Evolutionary conservation across 352 stramenopile genomes (phyloP).

Genomic region (Pythium biforme): DNA sequence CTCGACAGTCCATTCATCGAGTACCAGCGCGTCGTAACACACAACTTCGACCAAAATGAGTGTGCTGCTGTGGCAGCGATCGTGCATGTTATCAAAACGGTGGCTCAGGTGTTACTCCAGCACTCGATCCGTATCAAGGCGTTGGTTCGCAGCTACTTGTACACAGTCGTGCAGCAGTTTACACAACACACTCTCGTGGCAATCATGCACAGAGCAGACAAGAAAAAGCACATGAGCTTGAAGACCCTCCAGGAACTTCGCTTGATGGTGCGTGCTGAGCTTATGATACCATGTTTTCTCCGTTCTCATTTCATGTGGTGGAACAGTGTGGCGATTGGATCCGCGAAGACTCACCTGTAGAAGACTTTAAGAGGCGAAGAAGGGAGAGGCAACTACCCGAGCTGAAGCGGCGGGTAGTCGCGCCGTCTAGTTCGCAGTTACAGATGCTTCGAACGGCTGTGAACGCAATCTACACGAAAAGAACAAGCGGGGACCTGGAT

Average conservation of each 20-base stretch:
- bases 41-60: conserved; percentile 73
- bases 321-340: conserved; percentile 60
- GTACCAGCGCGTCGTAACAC: conserved; percentile 70
- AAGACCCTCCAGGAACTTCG: conserved; percentile 72
- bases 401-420: conserved; percentile 29
- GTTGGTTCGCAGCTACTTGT: conserved; percentile 54
- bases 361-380: conserved; percentile 55
- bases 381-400: conserved; percentile 45
- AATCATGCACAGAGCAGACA: conserved; percentile 82
- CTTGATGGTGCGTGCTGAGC: conserved; percentile 38
- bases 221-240: conserved; percentile 69
- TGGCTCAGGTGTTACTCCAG: conserved; percentile 42
- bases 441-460: conserved; percentile 53
- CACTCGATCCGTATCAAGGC: conserved; percentile 35
- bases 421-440: conserved; percentile 42
- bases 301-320: background rate
- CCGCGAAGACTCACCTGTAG: conserved; percentile 32
- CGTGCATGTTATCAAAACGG: conserved; percentile 68
- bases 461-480: conserved; percentile 62
- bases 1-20: conserved; percentile 42
- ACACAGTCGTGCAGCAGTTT: conserved; percentile 68
- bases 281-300: background rate
- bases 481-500: conserved; percentile 59
- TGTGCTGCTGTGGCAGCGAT: conserved; percentile 55
- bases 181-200: conserved; percentile 70